Evolutionary conservation across 495 filamentous ascomycete species (phyloP).

Genomic region (Pseudomonodictys pantanalensis): DNA sequence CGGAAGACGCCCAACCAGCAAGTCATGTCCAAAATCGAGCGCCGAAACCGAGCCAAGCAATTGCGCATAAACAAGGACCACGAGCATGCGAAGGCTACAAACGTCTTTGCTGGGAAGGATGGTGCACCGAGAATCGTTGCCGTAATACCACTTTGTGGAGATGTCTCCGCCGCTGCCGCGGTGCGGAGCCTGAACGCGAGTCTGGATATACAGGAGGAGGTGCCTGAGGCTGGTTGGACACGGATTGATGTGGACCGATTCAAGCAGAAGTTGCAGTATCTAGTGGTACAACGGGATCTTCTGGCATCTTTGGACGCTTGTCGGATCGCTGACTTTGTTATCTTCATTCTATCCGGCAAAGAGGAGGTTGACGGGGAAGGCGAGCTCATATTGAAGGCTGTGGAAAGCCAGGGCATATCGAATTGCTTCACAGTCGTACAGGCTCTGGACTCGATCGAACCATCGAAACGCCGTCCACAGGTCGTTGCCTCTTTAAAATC

Average conservation of each 20-base stretch:
- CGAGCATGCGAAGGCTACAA: conserved; percentile 70
- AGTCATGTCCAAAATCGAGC: conserved; percentile 93
- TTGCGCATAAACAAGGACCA: conserved; percentile 74
- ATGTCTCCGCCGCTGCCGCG: conserved; percentile 62
- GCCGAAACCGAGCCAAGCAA: conserved; percentile 89
- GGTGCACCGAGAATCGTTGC: conserved; percentile 90
- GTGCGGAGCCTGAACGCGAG: conserved; percentile 71
- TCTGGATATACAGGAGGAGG: conserved; percentile 70
- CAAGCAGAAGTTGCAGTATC: conserved; percentile 86
- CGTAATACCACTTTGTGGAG: conserved; percentile 75
- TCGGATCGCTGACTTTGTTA: conserved; percentile 81
- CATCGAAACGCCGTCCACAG: conserved; percentile 70
- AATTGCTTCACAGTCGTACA: conserved; percentile 75
- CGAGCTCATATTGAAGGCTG: conserved; percentile 74
- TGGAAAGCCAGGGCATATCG: conserved; percentile 91
- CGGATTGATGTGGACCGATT: conserved; percentile 79
- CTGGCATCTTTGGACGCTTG: conserved; percentile 79
- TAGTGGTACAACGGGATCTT: conserved; percentile 68
- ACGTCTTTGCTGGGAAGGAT: conserved; percentile 77
- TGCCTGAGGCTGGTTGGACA: conserved; percentile 55
- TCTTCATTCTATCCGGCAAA: conserved; percentile 76
- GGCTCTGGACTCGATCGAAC: conserved; percentile 70
- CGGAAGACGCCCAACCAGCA: conserved; percentile 92
- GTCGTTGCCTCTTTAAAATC: conserved; percentile 77
- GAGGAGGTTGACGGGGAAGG: conserved; percentile 79